Conservation (phyloP, 352 stramenopile genomes). For the Globisporangium takayamanum region DNA sequence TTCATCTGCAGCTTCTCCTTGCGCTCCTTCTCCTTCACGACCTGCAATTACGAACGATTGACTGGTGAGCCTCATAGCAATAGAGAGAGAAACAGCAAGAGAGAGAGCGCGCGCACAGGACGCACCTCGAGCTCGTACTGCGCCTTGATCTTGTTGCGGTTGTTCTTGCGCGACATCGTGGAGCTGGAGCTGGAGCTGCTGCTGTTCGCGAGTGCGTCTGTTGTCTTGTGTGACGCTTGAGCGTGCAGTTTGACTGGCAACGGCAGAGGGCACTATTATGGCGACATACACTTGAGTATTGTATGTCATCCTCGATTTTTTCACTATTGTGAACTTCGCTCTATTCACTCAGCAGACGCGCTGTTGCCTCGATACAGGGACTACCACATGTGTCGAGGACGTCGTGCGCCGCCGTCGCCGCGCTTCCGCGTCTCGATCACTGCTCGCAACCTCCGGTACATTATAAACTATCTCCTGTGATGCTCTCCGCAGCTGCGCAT, state of each 20-base stretch:
- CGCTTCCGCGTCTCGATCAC: constrained; percentile 12
- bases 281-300: not conserved
- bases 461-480: too few species aligned
- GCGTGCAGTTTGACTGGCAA: not conserved
- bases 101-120: not conserved
- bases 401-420: not conserved
- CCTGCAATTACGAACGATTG: constrained; percentile 5
- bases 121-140: constrained; percentile 72
- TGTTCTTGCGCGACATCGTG: constrained; percentile 77
- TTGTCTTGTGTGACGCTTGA: not conserved
- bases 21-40: constrained; percentile 46
- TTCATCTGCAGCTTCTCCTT: constrained; percentile 74
- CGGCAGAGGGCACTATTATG: not conserved
- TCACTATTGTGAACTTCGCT: not conserved
- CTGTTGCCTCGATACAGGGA: too few species aligned
- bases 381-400: not conserved
- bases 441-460: constrained; percentile 9
- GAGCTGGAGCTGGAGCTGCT: not conserved
- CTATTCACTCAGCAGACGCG: too few species aligned
- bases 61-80: not conserved
- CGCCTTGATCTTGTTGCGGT: constrained; percentile 71
- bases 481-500: too few species aligned
- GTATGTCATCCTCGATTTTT: not conserved
- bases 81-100: constrained; percentile 5
- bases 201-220: not conserved